Percentiles rank a stretch among this genome's conserved stretches.
phyloP scores from a whole-genome alignment of 352 stramenopile genomes.

The Globisporangium solare region DNA sequence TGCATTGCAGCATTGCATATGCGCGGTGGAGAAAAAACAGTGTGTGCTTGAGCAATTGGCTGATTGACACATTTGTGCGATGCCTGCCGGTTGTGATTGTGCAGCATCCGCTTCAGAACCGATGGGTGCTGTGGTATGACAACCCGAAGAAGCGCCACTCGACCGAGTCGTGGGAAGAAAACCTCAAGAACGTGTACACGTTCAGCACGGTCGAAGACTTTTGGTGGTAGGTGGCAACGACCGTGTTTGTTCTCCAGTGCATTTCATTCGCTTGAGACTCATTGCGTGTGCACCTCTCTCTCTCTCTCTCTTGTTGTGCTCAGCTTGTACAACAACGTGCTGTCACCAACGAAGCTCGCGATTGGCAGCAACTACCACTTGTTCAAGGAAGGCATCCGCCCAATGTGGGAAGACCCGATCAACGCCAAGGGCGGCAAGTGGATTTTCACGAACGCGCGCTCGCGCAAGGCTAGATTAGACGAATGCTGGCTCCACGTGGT shows the following conservation, averaged over 20 bases:
- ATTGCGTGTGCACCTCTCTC: no score
- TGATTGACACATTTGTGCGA: neutral
- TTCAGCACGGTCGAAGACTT: conserved; percentile 97
- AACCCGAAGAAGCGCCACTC: conserved; percentile 88
- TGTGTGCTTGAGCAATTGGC: neutral
- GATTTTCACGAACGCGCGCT: conserved; percentile 94
- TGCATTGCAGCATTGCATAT: neutral
- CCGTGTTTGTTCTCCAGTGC: conserved; percentile 7
- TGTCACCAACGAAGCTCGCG: conserved; percentile 84
- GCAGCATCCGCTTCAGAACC: conserved; percentile 83
- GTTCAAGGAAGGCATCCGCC: conserved; percentile 95
- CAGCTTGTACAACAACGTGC: conserved; percentile 94
- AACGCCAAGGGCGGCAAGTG: conserved; percentile 96
- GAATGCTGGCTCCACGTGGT: conserved; percentile 96
- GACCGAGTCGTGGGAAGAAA: conserved; percentile 86
- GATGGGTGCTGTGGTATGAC: conserved; percentile 88
- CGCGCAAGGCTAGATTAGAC: conserved; percentile 89
- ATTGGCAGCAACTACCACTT: conserved; percentile 96
- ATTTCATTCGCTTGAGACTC: neutral
- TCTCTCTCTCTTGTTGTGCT: conserved; percentile 1
- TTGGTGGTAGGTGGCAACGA: conserved; percentile 78
- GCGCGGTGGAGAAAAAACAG: neutral
- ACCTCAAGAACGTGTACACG: conserved; percentile 90
- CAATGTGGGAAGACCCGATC: conserved; percentile 96
- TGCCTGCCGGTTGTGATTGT: neutral